phyloP scores from a whole-genome alignment of 2,329 filamentous ascomycete species.

The Phaeosphaeriaceae sp. region DNA sequence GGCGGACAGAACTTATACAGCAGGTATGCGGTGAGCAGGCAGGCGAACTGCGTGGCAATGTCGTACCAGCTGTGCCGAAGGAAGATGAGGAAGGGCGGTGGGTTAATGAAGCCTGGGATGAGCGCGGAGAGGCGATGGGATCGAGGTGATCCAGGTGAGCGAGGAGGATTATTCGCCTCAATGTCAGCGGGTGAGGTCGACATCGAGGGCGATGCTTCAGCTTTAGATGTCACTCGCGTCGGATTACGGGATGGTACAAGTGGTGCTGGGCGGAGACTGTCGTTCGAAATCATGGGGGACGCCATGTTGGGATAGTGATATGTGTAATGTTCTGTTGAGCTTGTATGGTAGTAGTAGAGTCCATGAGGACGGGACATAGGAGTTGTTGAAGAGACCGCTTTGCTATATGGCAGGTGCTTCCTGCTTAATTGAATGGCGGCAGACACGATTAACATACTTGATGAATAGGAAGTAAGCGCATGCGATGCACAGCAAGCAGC shows the following conservation, averaged over 20 bases:
- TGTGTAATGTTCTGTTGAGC: not conserved
- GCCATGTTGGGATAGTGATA: not conserved
- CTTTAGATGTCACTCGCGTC: not conserved
- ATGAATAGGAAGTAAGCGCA: no score
- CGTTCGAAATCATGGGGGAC: not conserved
- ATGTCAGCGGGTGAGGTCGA: not conserved
- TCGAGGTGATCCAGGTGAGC: no score
- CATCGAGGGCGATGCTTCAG: not conserved
- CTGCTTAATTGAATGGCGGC: no score
- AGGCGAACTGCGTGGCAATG: constrained; percentile 67
- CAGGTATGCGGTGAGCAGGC: constrained; percentile 63
- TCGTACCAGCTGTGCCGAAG: constrained; percentile 59
- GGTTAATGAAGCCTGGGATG: constrained; percentile 19
- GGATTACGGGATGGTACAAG: not conserved
- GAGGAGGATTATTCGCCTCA: not conserved
- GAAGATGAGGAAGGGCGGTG: constrained; percentile 19
- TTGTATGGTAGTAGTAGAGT: not conserved
- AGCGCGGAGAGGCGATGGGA: not conserved
- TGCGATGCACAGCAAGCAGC: no score
- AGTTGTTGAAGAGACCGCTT: no score
- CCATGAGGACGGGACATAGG: not conserved
- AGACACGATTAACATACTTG: no score
- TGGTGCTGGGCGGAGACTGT: not conserved
- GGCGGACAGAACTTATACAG: constrained; percentile 53
- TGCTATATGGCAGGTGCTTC: no score